phyloP scores from a whole-genome alignment of 192 early-diverging fungal genomes.

The Backusella mclennaniae region DNA sequence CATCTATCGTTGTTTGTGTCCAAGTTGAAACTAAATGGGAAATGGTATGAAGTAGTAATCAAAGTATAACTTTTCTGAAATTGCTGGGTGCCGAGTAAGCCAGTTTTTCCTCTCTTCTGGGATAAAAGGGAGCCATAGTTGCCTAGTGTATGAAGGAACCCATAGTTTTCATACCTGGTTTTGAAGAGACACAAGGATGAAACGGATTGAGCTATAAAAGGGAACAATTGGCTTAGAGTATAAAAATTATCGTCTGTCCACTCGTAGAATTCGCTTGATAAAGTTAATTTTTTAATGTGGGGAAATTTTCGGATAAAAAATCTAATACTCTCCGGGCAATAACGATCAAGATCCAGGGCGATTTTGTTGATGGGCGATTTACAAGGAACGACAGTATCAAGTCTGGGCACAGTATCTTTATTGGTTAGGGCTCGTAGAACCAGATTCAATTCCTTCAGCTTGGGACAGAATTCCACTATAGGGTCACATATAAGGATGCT shows the following conservation, averaged over 20 bases:
- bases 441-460: background rate
- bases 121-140: background rate
- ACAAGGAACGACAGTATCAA: background rate
- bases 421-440: background rate
- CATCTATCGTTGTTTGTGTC: background rate
- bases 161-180: background rate
- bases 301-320: constrained; percentile 5
- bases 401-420: background rate
- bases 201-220: background rate
- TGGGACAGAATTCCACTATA: background rate
- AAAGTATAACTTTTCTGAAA: background rate
- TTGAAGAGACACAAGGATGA: background rate
- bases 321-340: background rate
- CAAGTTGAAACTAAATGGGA: background rate
- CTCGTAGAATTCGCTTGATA: background rate
- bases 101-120: background rate
- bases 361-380: background rate
- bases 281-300: constrained; percentile 1
- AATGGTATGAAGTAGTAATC: background rate
- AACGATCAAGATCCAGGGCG: background rate
- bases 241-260: background rate
- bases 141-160: background rate
- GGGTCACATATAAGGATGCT: background rate
- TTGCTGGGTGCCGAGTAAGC: background rate
- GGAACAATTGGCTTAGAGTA: background rate